Evolutionary conservation across 768 basidiomycete genomes (phyloP).

Genomic region (Gelatoporia subvermispora): DNA sequence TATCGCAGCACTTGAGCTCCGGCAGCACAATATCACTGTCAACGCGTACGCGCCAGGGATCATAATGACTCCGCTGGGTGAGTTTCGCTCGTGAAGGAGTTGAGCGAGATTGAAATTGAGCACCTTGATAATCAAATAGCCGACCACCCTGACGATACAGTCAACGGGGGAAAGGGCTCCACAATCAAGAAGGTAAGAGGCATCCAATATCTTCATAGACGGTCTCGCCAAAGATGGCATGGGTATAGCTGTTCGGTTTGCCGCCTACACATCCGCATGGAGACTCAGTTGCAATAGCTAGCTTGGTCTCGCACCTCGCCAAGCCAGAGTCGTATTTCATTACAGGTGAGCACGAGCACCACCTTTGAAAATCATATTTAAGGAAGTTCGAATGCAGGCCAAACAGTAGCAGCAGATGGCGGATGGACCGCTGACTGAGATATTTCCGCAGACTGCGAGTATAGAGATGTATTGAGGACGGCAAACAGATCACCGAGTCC

Average conservation of each 20-base stretch:
- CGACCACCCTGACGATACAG: conserved; percentile 1
- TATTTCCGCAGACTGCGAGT: no score
- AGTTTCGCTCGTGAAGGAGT: conserved; percentile 14
- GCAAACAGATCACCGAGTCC: no score
- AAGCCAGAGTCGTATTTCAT: conserved; percentile 8
- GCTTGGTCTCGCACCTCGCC: conserved; percentile 2
- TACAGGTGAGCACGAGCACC: background rate
- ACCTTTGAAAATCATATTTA: no score
- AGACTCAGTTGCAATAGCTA: conserved; percentile 8
- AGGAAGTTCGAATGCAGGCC: no score
- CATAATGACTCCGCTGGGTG: conserved; percentile 16
- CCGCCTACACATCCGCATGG: background rate
- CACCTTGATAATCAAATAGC: background rate
- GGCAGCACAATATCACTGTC: conserved; percentile 18
- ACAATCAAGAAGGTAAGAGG: background rate
- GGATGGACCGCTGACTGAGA: no score
- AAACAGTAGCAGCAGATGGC: no score
- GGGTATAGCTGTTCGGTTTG: background rate
- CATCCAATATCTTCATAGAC: background rate
- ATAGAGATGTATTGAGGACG: no score
- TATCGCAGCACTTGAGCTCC: conserved; percentile 18
- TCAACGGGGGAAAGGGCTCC: background rate
- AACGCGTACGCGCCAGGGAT: conserved; percentile 24
- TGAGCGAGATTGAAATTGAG: no score
- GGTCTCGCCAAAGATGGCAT: background rate